Evolutionary conservation across 2,329 filamentous ascomycete species (phyloP).

Genomic region (Verticillium tricorpus): DNA sequence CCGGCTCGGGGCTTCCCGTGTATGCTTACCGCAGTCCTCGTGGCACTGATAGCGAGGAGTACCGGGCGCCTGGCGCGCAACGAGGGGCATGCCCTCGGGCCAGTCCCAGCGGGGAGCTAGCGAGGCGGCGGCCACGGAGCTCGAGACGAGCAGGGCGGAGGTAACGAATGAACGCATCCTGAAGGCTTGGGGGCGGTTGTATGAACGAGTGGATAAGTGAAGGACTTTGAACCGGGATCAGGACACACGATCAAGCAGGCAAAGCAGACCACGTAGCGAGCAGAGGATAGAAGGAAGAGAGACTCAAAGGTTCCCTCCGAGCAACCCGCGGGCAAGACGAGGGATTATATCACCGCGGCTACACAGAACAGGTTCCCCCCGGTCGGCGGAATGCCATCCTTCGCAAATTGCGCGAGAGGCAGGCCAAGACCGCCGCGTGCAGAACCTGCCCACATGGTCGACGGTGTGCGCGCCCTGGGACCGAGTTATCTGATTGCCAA

Average conservation of each 20-base stretch:
- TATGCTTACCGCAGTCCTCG: slow-evolving; percentile 36
- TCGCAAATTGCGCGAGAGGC: neutral
- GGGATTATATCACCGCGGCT: neutral
- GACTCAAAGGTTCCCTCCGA: neutral
- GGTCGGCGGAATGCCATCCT: neutral
- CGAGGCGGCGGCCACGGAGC: neutral
- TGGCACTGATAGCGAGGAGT: slow-evolving; percentile 40
- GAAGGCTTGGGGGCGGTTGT: neutral
- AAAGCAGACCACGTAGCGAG: neutral
- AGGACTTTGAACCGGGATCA: slow-evolving; percentile 1
- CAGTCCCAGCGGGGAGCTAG: slow-evolving; percentile 6
- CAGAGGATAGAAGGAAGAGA: neutral
- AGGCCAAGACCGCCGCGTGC: neutral
- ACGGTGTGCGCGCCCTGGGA: neutral
- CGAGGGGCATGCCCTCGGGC: slow-evolving; percentile 15
- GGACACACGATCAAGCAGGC: neutral
- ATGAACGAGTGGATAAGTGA: neutral
- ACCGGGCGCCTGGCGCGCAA: slow-evolving; percentile 38
- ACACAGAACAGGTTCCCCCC: neutral
- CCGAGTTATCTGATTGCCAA: neutral
- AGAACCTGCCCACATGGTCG: neutral
- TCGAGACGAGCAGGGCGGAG: neutral
- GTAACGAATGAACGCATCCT: slow-evolving; percentile 1
- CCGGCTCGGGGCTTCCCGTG: neutral
- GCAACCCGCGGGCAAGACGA: neutral